Base-by-base conservation (phyloP, 306 rosid species). In the Vachellia pachyceras region DNA sequence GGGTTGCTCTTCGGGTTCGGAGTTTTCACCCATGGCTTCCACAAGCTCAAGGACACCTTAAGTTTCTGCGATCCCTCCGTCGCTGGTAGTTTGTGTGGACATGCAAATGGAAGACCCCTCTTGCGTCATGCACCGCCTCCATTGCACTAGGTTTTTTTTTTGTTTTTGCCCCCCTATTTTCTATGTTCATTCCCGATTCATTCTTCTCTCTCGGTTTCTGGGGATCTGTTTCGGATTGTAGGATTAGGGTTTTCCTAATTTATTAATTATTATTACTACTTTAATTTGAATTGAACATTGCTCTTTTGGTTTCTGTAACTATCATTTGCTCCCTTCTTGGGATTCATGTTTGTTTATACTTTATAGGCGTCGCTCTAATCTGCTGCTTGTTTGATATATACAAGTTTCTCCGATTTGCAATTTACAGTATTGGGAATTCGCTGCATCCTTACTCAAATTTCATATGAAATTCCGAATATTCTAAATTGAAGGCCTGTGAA, bases 1-100 rank as follows among this genome's bases (percentile, higher is more conserved):
- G 94, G 97, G 3, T 6, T 90, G n/a, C 6, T 94, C 3, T 91
- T 91, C 41, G 97, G 97, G 2, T 94, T 89, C 72, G 97, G 97
- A 46, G 95, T 94, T 12, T 94, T 91, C 97, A 89, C 90, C 70
- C 76, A 90, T 64, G 97, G 97, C 1, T 91, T 91, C 50, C 94
- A 91, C 79, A 94, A 91, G 82, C 8, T 91, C 9, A 90, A 91
- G 66, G 86, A 86, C 23, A 81, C 92, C 9, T 84, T 89, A 35
- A 33, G 52, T 79, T 49, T 61, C 79, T 89, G 93, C 54, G 92
- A 89, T 23, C 87, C 87, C 1, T 60, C 39, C 66, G 77, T 76
- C 71, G 11, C 49, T n/a, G 82, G 83, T 1, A 78, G 77, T 75
- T 14, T 79, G 4, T 85, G 90, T 50, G 92, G 88, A 0, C 61